Evolutionary conservation across 2,329 filamentous ascomycete genomes (phyloP).

Genomic region (Gnomoniopsis smithogilvyi): DNA sequence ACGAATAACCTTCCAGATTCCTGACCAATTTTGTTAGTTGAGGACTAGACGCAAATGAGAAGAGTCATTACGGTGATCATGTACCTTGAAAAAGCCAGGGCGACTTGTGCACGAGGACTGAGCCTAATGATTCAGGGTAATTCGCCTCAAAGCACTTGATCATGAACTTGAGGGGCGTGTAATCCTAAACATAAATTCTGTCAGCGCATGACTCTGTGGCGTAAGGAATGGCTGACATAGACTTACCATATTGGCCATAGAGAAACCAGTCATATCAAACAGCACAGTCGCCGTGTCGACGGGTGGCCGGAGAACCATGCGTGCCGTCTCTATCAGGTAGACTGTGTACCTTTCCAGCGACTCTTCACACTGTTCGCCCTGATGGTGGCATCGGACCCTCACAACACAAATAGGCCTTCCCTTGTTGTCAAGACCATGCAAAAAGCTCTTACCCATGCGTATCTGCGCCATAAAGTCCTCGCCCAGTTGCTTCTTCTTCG

Average conservation of each 20-base stretch:
- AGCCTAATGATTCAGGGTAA: conserved; percentile 88
- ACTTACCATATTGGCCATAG: conserved; percentile 85
- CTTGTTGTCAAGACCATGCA: conserved; percentile 82
- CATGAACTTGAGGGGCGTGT: conserved; percentile 96
- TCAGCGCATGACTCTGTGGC: neutral
- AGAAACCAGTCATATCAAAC: conserved; percentile 95
- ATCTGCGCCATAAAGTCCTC: conserved; percentile 81
- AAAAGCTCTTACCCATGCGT: conserved; percentile 86
- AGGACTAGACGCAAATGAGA: neutral
- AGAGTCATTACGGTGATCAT: conserved; percentile 23
- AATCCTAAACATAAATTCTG: conserved; percentile 59
- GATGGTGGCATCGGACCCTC: conserved; percentile 75
- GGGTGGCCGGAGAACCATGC: conserved; percentile 73
- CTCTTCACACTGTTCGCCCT: conserved; percentile 77
- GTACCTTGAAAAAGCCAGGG: conserved; percentile 94
- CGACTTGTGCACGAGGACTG: conserved; percentile 90
- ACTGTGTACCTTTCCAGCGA: conserved; percentile 88
- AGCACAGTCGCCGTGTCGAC: conserved; percentile 93
- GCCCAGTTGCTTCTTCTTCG: conserved; percentile 61
- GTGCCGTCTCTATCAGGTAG: conserved; percentile 90
- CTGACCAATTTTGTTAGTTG: conserved; percentile 37
- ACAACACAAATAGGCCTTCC: conserved; percentile 87
- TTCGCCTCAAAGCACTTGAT: conserved; percentile 99
- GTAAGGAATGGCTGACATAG: too few relatives aligned
- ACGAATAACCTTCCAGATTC: conserved; percentile 93